phyloP scores from a whole-genome alignment of 306 rosid species.

The Quercus alba region DNA sequence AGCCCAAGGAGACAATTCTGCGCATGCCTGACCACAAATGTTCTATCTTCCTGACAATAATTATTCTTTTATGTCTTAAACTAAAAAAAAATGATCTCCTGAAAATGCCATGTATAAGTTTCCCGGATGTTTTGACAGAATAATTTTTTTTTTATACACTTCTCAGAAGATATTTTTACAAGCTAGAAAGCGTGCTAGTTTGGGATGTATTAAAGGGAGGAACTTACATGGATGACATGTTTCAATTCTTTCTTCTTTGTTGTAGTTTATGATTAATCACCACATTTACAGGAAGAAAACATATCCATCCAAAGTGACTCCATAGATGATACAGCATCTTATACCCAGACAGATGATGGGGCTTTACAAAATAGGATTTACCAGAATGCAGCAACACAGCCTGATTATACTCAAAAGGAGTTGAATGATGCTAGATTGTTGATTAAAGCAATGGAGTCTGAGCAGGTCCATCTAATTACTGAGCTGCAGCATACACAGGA shows the following conservation, averaged over 20 bases:
- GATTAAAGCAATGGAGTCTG: conserved; percentile 18
- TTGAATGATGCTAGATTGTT: conserved; percentile 22
- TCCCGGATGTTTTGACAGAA: too few species aligned
- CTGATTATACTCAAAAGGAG: conserved; percentile 13
- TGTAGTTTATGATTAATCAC: conserved; percentile 18
- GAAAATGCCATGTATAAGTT: background rate
- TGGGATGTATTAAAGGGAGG: conserved; percentile 5
- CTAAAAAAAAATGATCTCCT: background rate
- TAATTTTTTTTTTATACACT: background rate
- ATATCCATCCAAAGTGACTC: conserved; percentile 47
- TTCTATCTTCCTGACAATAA: conserved; percentile 8
- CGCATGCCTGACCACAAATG: conserved; percentile 11
- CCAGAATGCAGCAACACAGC: conserved; percentile 17
- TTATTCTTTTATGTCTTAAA: background rate
- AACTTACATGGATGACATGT: background rate
- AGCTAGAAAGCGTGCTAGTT: background rate
- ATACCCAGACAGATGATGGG: conserved; percentile 35
- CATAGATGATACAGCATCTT: conserved; percentile 50
- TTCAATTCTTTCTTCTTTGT: conserved; percentile 12
- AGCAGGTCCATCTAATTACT: conserved; percentile 1
- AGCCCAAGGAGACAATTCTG: conserved; percentile 3
- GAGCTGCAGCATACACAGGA: conserved; percentile 9
- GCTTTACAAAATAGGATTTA: conserved; percentile 28
- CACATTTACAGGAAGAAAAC: conserved; percentile 51
- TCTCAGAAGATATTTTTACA: background rate